phyloP scores from a whole-genome alignment of 75 land plant genomes.

The Sequoia sempervirens region DNA sequence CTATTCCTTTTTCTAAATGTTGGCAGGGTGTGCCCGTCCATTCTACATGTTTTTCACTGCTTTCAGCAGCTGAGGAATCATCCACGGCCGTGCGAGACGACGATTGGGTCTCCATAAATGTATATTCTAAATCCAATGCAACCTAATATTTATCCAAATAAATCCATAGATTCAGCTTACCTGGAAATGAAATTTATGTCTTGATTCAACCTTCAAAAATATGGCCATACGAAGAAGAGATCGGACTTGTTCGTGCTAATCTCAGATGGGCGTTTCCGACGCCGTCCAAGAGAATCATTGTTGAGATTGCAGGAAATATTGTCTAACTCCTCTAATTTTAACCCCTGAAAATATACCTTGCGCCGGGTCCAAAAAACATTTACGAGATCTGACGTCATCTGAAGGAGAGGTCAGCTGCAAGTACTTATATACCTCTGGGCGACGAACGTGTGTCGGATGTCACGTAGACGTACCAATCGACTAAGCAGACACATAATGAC shows the following conservation, averaged over 20 bases:
- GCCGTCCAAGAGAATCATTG: background rate
- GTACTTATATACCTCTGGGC: background rate
- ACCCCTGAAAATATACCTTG: background rate
- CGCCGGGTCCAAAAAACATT: too few relatives aligned
- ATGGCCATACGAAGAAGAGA: background rate
- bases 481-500: background rate
- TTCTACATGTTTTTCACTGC: background rate
- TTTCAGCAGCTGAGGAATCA: background rate
- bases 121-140: background rate
- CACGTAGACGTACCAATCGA: background rate
- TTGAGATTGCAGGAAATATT: background rate
- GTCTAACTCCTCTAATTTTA: background rate
- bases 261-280: background rate
- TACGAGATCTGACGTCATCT: background rate
- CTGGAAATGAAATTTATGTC: background rate
- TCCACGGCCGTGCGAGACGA: background rate
- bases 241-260: background rate
- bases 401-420: background rate
- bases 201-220: background rate
- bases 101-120: background rate
- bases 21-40: constrained; percentile 9
- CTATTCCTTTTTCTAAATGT: constrained; percentile 27
- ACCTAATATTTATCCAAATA: background rate
- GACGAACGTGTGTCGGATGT: background rate
- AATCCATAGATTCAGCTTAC: background rate